phyloP scores from a whole-genome alignment of 768 basidiomycete genomes.

The Russula griseocarnosa region DNA sequence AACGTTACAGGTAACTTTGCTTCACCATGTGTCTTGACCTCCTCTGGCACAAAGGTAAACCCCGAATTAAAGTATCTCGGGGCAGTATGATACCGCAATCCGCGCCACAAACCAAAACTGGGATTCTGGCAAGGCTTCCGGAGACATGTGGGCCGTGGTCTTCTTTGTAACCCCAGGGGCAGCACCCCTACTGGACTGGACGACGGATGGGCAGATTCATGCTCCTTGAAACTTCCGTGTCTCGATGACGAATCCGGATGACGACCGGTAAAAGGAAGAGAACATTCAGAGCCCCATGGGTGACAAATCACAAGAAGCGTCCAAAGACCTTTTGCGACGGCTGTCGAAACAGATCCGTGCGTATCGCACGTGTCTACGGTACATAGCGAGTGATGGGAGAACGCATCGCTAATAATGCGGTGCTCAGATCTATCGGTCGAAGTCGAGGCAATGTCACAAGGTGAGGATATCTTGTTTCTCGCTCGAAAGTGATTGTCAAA shows the following conservation, averaged over 20 bases:
- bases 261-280: background rate
- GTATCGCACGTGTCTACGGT: background rate
- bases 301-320: background rate
- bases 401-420: conserved; percentile 4
- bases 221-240: background rate
- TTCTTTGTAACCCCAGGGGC: background rate
- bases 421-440: background rate
- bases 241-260: background rate
- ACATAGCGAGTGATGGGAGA: background rate
- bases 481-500: background rate
- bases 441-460: background rate
- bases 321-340: background rate
- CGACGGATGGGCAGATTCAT: background rate
- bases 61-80: background rate
- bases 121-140: background rate
- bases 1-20: background rate
- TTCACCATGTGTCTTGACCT: background rate
- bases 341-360: background rate
- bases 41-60: background rate
- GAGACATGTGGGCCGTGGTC: background rate
- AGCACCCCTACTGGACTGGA: background rate
- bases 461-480: background rate
- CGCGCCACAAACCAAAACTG: conserved; percentile 2
- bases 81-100: background rate
- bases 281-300: background rate